Evolutionary conservation across 176 grass and related monocot genomes (phyloP).

Genomic region (Tillandsia leiboldiana): DNA sequence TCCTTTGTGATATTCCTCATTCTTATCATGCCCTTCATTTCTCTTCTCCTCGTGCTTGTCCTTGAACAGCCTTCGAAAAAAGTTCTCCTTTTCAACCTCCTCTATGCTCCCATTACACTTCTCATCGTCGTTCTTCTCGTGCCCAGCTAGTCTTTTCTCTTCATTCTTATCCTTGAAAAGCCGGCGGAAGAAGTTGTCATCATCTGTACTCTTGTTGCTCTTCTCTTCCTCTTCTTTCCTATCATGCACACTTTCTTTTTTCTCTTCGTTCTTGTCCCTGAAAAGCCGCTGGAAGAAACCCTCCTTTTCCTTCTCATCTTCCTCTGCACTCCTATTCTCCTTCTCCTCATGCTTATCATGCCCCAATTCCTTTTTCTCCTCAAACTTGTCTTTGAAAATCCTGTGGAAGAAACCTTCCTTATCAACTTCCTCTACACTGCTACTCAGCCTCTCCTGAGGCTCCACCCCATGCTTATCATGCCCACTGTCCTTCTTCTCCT

Average conservation of each 20-base stretch:
- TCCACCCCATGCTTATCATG: constrained; percentile 36
- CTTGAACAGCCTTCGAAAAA: constrained; percentile 80
- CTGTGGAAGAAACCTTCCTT: constrained; percentile 78
- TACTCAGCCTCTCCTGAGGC: constrained; percentile 32
- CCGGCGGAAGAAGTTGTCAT: constrained; percentile 71
- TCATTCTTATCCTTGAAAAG: constrained; percentile 99
- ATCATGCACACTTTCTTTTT: constrained; percentile 41
- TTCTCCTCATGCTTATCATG: constrained; percentile 30
- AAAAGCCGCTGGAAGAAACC: constrained; percentile 61
- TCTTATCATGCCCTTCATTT: constrained; percentile 41
- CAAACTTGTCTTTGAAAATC: constrained; percentile 70
- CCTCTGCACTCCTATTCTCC: constrained; percentile 36
- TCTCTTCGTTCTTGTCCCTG: constrained; percentile 87
- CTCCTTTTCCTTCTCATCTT: constrained; percentile 56
- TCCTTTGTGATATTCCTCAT: constrained; percentile 43
- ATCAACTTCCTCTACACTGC: constrained; percentile 62
- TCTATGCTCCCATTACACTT: constrained; percentile 40
- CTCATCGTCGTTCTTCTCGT: constrained; percentile 54
- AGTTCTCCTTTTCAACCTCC: constrained; percentile 88
- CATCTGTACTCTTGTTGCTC: constrained; percentile 37
- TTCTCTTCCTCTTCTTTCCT: constrained; percentile 45
- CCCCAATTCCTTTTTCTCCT: constrained; percentile 40
- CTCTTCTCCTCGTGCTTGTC: constrained; percentile 78
- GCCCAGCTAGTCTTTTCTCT: constrained; percentile 49
- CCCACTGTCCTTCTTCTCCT: constrained; percentile 54